These are phyloP conservation scores for Phalaenopsis aphrodite DNA, from an alignment of 106 monocot species.

Conservation along the genomic window DNA sequence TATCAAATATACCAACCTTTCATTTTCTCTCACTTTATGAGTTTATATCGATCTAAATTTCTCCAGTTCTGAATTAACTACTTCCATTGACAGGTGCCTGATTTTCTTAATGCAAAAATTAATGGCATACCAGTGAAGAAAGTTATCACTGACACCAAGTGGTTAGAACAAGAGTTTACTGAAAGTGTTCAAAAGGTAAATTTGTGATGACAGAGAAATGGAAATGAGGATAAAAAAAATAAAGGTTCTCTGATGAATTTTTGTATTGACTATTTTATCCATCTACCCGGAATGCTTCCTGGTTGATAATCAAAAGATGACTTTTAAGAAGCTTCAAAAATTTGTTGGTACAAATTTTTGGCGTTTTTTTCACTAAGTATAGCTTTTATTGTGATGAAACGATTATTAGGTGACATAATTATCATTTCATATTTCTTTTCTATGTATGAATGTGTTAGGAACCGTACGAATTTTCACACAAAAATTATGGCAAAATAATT, in stretches of 20 bases:
- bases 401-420: background rate
- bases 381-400: background rate
- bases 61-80: constrained; percentile 1
- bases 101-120: constrained; percentile 95
- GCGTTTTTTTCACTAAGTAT: too few species aligned
- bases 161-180: constrained; percentile 90
- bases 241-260: background rate
- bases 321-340: too few species aligned
- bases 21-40: background rate
- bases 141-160: constrained; percentile 80
- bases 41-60: background rate
- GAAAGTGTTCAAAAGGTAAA: constrained; percentile 77
- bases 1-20: background rate
- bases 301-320: too few species aligned
- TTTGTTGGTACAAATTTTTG: too few species aligned
- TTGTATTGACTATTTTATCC: too few species aligned
- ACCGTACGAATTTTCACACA: too few species aligned
- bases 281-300: too few species aligned
- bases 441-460: background rate
- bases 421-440: background rate
- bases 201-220: background rate
- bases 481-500: too few species aligned
- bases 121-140: constrained; percentile 80
- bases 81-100: constrained; percentile 70
- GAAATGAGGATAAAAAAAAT: background rate